A percentile compares a stretch with the other conserved stretches of the same genome.
phyloP scores from a whole-genome alignment of 768 basidiomycete species.

The Suillus luteus region DNA sequence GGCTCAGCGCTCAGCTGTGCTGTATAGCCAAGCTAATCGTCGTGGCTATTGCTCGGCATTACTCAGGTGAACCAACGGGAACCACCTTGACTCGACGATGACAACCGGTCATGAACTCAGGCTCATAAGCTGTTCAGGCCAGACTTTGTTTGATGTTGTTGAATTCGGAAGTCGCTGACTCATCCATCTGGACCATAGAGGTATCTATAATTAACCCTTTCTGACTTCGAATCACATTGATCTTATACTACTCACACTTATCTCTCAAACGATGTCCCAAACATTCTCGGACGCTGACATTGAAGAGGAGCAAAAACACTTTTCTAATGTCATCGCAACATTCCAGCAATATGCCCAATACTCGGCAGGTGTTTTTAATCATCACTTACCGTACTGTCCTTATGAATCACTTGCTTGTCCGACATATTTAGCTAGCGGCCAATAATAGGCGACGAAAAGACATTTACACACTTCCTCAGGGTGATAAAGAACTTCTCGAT shows the following conservation, averaged over 20 bases:
- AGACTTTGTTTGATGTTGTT: slow-evolving; percentile 1
- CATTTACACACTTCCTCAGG: slow-evolving; percentile 64
- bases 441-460: slow-evolving; percentile 78
- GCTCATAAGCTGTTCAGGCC: no score
- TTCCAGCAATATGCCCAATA: slow-evolving; percentile 78
- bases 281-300: slow-evolving; percentile 36
- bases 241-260: neutral
- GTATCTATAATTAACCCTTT: neutral
- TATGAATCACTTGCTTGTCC: slow-evolving; percentile 1
- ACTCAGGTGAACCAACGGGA: neutral
- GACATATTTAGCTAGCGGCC: slow-evolving; percentile 46
- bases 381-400: slow-evolving; percentile 12
- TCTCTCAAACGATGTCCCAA: slow-evolving; percentile 23
- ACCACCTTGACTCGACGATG: neutral
- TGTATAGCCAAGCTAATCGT: neutral
- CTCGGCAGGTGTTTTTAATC: slow-evolving; percentile 49
- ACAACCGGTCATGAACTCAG: neutral
- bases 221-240: slow-evolving; percentile 1
- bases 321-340: slow-evolving; percentile 71
- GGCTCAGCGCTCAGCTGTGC: neutral
- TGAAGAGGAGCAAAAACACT: slow-evolving; percentile 67
- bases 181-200: neutral
- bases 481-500: slow-evolving; percentile 70
- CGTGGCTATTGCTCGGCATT: neutral
- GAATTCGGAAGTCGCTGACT: slow-evolving; percentile 2